phyloP scores from a whole-genome alignment of 2,329 filamentous ascomycete genomes.

The Nemania diffusa region DNA sequence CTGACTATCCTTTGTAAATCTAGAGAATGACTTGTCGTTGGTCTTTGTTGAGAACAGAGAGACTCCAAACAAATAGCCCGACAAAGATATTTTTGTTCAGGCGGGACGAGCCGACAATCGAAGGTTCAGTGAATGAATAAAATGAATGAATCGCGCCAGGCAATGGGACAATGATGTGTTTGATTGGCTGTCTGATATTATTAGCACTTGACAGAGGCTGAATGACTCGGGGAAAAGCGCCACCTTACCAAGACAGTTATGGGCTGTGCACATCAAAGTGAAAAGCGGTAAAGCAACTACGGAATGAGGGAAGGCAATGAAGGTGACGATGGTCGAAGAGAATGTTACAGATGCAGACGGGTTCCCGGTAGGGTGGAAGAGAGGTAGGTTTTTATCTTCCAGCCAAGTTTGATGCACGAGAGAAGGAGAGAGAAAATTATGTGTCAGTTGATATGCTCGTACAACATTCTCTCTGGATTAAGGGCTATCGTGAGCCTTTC shows the following conservation, averaged over 20 bases:
- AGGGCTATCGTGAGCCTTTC: neutral
- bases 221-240: slow-evolving; percentile 8
- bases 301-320: slow-evolving; percentile 6
- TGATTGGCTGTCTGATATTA: neutral
- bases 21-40: slow-evolving; percentile 6
- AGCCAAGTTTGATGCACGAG: neutral
- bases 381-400: neutral
- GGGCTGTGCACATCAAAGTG: slow-evolving; percentile 15
- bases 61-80: neutral
- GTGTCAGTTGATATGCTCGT: neutral
- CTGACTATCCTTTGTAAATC: neutral
- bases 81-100: neutral
- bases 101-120: neutral
- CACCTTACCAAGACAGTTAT: neutral
- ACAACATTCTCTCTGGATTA: neutral
- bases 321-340: neutral
- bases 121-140: neutral
- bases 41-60: slow-evolving; percentile 1
- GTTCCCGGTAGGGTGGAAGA: too few species aligned
- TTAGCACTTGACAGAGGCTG: neutral
- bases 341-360: neutral
- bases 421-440: neutral
- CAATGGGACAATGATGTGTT: slow-evolving; percentile 14
- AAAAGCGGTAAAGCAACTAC: neutral
- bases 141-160: slow-evolving; percentile 4